Percentiles rank a stretch among this genome's conserved stretches.
Conservation (phyloP, 768 basidiomycete species). For the Rhodotorula paludigena region DNA sequence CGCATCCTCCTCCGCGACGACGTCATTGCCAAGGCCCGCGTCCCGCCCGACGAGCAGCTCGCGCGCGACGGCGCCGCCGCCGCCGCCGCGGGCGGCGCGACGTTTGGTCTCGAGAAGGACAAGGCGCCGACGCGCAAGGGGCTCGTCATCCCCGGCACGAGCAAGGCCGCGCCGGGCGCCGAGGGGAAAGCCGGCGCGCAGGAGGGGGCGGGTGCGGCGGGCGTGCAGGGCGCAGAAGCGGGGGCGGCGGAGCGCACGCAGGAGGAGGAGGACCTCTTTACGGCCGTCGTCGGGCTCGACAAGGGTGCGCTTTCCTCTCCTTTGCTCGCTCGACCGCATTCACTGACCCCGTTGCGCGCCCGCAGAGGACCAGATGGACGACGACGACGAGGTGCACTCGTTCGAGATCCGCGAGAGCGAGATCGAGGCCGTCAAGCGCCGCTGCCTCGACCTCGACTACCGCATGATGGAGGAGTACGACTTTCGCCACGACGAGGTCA, state of each 20-base stretch:
- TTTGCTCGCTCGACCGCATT: background rate
- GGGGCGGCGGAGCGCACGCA: conserved; percentile 23
- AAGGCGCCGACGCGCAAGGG: conserved; percentile 78
- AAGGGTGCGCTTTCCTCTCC: conserved; percentile 55
- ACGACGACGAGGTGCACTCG: conserved; percentile 93
- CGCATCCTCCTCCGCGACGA: conserved; percentile 80
- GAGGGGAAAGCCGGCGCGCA: too few relatives aligned
- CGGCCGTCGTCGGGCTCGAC: conserved; percentile 93
- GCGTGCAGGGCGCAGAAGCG: background rate
- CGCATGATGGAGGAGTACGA: conserved; percentile 99
- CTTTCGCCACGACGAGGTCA: conserved; percentile 92
- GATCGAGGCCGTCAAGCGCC: conserved; percentile 94
- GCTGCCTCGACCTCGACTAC: conserved; percentile 92
- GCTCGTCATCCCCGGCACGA: conserved; percentile 78
- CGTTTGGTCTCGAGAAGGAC: conserved; percentile 56
- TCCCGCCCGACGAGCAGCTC: conserved; percentile 46
- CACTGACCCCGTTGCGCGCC: background rate
- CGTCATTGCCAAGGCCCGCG: conserved; percentile 75
- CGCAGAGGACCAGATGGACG: conserved; percentile 83
- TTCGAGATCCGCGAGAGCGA: conserved; percentile 92
- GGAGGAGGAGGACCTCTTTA: conserved; percentile 75
- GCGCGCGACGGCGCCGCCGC: background rate
- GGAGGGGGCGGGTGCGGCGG: conserved; percentile 19
- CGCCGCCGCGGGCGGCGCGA: conserved; percentile 25
- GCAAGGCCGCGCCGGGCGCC: conserved; percentile 40